Base-by-base conservation (phyloP, 768 basidiomycete genomes). In the Clathrus columnatus region DNA sequence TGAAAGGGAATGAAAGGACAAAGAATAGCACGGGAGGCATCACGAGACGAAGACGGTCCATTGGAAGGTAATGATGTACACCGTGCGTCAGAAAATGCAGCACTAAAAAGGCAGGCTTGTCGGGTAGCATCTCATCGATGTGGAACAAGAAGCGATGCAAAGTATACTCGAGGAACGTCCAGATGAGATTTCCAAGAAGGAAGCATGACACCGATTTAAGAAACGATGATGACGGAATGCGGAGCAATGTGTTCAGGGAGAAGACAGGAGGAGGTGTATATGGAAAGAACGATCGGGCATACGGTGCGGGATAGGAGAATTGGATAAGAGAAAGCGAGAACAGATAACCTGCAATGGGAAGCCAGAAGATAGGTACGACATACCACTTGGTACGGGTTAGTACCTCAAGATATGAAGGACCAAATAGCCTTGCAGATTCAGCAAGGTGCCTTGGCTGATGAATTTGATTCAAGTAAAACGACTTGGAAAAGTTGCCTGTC, bases 61-160 rank as follows among this genome's bases (percentile, higher is more conserved):
- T 96, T 16, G 93, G 96, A 60, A 99, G 74, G 65, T 94, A 99
- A 69, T 99, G 96, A 66, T 99, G 96, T 30, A 99, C 83, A 16
- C 96, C 96, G 65, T 98, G 96, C 66, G 91, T 74, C 63, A 90
- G 67, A 72, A 99, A 99, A 67, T 99, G 96, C 23, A 97, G 66
- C 43, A 83, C 82, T 64, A 98, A 75, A 70, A 86, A 89, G 50
- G 73, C 70, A 5, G 86, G 85, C 56, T 72, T 75, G 69, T 99
- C 96, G 2, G 96, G 96, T 20, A 99, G 79, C 64, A 76, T 69
- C 7, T 82, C 76, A 65, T 99, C 96, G 62, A 99, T 72, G 69
- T 99, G 96, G 82, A 99, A 99, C 49, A 99, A 72, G 81, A 97
- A 97, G 42, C 96, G 85, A 70, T 99, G 96, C 64, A 99, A 72